Evolutionary conservation across 2,329 filamentous ascomycete genomes (phyloP), one percentile per base, ranked within the genome.

Genomic region (Fusarium veterinarium): DNA sequence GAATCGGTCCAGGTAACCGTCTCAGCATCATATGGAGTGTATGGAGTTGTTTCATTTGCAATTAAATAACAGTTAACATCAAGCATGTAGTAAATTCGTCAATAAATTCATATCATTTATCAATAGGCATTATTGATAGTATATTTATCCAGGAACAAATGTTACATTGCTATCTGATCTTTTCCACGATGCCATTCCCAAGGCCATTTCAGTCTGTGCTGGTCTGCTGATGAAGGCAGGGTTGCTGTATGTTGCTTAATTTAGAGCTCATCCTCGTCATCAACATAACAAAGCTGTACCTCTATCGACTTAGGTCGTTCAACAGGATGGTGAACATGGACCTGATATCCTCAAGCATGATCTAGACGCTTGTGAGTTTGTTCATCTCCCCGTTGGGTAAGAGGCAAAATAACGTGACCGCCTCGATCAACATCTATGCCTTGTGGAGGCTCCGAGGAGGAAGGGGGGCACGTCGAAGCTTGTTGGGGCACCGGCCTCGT

Each of bases 11-110:
- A 64, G 25, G 55, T 59, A 49, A 55, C 62, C 51, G 42, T n/a
- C 44, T 56, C 42, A 56, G 61, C 42, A 66, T 55, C 53, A 61
- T 46, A 61, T 65, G 55, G 57, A 51, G 68, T 66, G 62, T 64
- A 69, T 48, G 60, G 68, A 67, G 71, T 74, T 63, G 52, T 60
- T 28, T 56, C 42, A 40, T 60, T 66, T 58, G 44, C 23, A 67
- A 48, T 71, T 60, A 67, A 62, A 53, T 67, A 73, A 63, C 70
- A 73, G 56, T 67, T 62, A 51, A 49, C 57, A 73, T 69, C 45
- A 44, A 58, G 51, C 64, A 69, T 57, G 35, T 52, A 69, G 49
- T 65, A 67, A 30, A 45, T 44, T 62, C 45, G 42, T 57, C 30
- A 57, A 57, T 57, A 17, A 67, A 57, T 73, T 71, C 42, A 37